Conservation (phyloP, 78 protist genomes). For the Trichosphaerium sp. region DNA sequence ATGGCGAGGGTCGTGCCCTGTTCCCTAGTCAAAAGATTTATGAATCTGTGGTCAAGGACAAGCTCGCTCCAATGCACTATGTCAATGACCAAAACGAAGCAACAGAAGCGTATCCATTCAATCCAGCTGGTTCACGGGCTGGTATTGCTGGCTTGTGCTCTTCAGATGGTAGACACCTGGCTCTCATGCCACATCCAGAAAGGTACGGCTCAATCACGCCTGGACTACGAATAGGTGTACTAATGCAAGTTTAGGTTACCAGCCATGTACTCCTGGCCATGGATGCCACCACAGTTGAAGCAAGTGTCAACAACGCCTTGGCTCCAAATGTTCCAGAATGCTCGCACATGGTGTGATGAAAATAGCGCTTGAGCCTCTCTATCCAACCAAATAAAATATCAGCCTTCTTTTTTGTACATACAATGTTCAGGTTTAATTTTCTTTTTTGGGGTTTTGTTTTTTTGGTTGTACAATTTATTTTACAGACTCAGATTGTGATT, state of each 20-base stretch:
- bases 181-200: conserved; percentile 94
- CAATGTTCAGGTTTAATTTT: too few species aligned
- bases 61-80: conserved; percentile 59
- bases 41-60: not conserved
- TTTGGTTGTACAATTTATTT: too few species aligned
- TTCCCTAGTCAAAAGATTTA: not conserved
- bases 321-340: conserved; percentile 57
- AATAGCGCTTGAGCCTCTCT: too few species aligned
- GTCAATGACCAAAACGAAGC: conserved; percentile 56
- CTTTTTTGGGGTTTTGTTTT: too few species aligned
- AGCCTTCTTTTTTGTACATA: too few species aligned
- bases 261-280: conserved; percentile 48
- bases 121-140: conserved; percentile 80
- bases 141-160: conserved; percentile 77
- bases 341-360: conserved; percentile 8
- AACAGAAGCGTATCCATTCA: conserved; percentile 72
- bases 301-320: conserved; percentile 24
- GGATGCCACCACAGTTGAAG: conserved; percentile 17
- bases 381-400: too few species aligned
- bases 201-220: conserved; percentile 14
- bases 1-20: conserved; percentile 79
- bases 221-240: too few species aligned
- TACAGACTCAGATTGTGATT: too few species aligned
- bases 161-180: conserved; percentile 74
- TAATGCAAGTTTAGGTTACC: too few species aligned